Evolutionary conservation across 2,329 filamentous ascomycete genomes (phyloP).

Genomic region (Berkeleyomyces rouxiae): DNA sequence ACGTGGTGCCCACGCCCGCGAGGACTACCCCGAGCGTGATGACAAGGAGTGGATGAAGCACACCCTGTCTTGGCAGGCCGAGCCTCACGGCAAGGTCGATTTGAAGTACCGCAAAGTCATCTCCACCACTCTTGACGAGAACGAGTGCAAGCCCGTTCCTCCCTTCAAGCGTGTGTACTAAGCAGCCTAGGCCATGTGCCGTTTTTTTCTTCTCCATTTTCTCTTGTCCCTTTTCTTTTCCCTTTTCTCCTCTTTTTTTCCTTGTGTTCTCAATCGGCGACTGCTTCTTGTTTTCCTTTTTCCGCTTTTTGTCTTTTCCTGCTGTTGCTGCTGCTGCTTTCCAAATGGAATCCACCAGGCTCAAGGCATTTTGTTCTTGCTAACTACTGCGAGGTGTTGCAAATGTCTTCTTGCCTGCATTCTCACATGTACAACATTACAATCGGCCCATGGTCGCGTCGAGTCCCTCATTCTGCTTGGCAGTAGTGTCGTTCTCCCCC

Average conservation of each 20-base stretch:
- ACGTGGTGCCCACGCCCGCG: constrained; percentile 87
- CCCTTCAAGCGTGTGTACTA: constrained; percentile 93
- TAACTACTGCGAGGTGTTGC: background rate
- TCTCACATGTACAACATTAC: constrained; percentile 3
- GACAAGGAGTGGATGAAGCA: constrained; percentile 99
- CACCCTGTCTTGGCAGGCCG: constrained; percentile 89
- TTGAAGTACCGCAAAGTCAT: constrained; percentile 75
- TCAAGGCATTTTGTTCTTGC: background rate
- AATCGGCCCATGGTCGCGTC: background rate
- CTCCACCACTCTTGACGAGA: constrained; percentile 73
- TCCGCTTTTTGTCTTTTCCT: background rate
- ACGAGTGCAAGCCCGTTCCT: constrained; percentile 88
- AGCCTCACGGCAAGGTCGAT: constrained; percentile 73
- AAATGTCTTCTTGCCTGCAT: background rate
- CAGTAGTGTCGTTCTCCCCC: background rate
- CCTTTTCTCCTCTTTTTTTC: background rate
- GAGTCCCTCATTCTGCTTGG: background rate
- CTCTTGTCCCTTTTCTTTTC: constrained; percentile 6
- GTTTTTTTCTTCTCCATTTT: constrained; percentile 1
- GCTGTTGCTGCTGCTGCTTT: background rate
- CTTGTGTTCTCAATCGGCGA: constrained; percentile 10
- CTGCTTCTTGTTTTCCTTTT: background rate
- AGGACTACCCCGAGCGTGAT: constrained; percentile 91
- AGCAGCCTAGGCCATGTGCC: constrained; percentile 15
- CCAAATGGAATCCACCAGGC: background rate